phyloP scores from a whole-genome alignment of 2,329 filamentous ascomycete species.

The Neoarthrinium moseri region DNA sequence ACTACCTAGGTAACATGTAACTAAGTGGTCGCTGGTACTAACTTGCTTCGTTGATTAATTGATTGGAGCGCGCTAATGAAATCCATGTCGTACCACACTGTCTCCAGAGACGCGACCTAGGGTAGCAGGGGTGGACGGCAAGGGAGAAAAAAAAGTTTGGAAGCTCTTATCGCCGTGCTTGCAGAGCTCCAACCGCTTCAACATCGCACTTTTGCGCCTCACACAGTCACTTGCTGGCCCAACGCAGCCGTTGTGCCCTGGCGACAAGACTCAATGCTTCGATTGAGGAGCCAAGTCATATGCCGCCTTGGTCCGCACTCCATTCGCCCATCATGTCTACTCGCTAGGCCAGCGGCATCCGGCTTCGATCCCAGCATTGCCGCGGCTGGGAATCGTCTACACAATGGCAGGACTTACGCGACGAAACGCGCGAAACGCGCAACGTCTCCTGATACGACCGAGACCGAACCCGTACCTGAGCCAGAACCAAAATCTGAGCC shows the following conservation, averaged over 20 bases:
- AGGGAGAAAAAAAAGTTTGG: conserved; percentile 6
- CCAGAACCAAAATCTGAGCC: not conserved
- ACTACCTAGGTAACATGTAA: no score
- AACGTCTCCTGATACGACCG: no score
- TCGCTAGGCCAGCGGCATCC: conserved; percentile 7
- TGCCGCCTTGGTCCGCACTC: conserved; percentile 25
- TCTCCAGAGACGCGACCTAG: conserved; percentile 6
- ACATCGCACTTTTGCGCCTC: not conserved
- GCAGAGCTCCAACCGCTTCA: not conserved
- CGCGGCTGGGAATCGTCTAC: not conserved
- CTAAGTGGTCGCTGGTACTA: no score
- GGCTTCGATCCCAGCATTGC: not conserved
- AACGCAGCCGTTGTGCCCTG: not conserved
- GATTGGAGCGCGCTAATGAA: not conserved
- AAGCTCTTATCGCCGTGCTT: not conserved
- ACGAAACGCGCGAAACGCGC: conserved; percentile 2
- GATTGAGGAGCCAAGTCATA: conserved; percentile 24
- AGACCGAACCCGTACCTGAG: not conserved
- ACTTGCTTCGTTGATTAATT: no score
- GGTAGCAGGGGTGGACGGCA: not conserved
- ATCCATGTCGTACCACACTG: no score
- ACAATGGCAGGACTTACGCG: not conserved
- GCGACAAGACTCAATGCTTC: conserved; percentile 30
- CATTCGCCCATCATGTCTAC: conserved; percentile 26
- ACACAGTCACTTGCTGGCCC: not conserved